Percentiles rank a stretch among this genome's conserved stretches.
Evolutionary conservation across 208 protist species (phyloP).

Genomic region (Leishmania mexicana): DNA sequence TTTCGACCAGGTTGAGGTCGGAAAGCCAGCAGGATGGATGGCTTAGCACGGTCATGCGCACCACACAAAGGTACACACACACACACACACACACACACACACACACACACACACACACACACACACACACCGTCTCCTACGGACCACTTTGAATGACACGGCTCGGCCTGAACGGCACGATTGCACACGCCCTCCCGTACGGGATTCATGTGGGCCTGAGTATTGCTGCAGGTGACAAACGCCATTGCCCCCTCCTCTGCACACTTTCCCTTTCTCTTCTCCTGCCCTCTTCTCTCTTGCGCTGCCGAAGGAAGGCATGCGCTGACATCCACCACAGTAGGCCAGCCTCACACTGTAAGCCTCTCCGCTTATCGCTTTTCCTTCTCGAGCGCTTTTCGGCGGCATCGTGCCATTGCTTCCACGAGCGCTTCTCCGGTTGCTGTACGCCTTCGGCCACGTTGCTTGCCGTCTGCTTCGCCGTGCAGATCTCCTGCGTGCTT

Average conservation of each 20-base stretch:
- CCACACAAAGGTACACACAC: neutral
- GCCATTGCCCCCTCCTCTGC: neutral
- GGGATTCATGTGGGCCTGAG: neutral
- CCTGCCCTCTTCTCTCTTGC: neutral
- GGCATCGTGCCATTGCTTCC: neutral
- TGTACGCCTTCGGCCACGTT: neutral
- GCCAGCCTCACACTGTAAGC: neutral
- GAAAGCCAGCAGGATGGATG: neutral
- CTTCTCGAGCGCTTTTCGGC: neutral
- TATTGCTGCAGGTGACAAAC: neutral
- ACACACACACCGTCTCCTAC: neutral
- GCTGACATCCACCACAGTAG: too few relatives aligned
- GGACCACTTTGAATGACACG: neutral
- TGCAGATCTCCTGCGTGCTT: neutral
- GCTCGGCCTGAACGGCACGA: neutral
- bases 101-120: constrained; percentile 2
- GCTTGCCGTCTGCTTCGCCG: neutral
- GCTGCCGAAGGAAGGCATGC: neutral
- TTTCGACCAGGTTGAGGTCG: neutral
- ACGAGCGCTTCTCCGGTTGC: neutral
- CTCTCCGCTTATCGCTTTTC: neutral
- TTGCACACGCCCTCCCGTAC: neutral
- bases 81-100: neutral
- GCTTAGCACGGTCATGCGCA: neutral
- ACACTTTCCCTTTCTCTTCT: neutral